phyloP scores from a whole-genome alignment of 164 flowering plant genomes.

The Piper longum region DNA sequence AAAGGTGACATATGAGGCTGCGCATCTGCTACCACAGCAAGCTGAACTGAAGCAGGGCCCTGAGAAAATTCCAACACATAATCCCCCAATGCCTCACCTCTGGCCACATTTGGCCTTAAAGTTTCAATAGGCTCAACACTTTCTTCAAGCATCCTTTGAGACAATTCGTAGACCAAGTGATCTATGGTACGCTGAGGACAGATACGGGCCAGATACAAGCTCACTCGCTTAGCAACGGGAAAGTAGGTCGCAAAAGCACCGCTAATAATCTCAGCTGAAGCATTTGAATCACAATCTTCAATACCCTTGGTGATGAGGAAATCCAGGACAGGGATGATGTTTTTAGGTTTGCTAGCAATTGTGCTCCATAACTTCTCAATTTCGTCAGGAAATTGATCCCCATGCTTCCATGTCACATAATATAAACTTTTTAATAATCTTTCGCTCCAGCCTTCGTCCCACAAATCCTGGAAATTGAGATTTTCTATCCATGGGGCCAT shows the following conservation, averaged over 20 bases:
- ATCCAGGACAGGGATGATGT: constrained; percentile 92
- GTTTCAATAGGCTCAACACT: constrained; percentile 78
- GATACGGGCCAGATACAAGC: constrained; percentile 87
- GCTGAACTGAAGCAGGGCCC: constrained; percentile 62
- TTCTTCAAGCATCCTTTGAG: constrained; percentile 83
- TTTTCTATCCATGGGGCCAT: constrained; percentile 99
- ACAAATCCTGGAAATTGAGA: constrained; percentile 85
- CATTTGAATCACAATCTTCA: constrained; percentile 98
- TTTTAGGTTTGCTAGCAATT: constrained; percentile 83
- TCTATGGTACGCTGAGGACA: constrained; percentile 97
- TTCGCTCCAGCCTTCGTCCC: constrained; percentile 97
- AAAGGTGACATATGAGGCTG: constrained; percentile 98
- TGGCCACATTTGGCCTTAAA: constrained; percentile 31
- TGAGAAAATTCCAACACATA: constrained; percentile 83
- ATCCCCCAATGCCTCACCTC: constrained; percentile 45
- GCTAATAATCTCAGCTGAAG: constrained; percentile 81
- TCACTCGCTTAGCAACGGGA: constrained; percentile 95
- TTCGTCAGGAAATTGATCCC: constrained; percentile 98
- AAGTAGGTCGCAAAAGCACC: constrained; percentile 98
- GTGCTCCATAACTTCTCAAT: constrained; percentile 99
- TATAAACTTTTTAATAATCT: constrained; percentile 87
- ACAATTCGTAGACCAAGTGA: constrained; percentile 84
- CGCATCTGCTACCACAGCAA: constrained; percentile 58
- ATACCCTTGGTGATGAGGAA: constrained; percentile 92
- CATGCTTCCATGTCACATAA: constrained; percentile 97